Evolutionary conservation across 176 grass and related monocot genomes (phyloP).

Genomic region (Avena insularis): DNA sequence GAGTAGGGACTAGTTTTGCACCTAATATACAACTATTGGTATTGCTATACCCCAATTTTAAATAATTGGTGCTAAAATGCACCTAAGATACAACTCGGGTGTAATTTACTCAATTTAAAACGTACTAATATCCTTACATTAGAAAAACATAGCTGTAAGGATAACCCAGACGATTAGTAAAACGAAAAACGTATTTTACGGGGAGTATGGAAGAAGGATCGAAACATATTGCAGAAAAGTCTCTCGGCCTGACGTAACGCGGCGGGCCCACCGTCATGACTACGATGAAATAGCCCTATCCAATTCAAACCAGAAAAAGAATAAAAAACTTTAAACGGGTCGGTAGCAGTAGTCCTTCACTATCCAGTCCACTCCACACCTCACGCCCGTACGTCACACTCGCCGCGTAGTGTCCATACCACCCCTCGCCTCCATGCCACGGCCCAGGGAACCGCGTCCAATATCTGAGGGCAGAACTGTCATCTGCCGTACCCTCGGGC

Average conservation of each 20-base stretch:
- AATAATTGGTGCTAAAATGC: too few species aligned
- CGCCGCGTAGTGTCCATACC: not conserved
- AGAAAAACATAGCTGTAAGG: too few species aligned
- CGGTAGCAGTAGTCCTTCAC: constrained; percentile 31
- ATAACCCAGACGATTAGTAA: too few species aligned
- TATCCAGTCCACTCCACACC: constrained; percentile 38
- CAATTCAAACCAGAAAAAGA: not conserved
- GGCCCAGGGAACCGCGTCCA: not conserved
- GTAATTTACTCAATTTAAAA: too few species aligned
- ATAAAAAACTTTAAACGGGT: constrained; percentile 19
- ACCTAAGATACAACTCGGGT: too few species aligned
- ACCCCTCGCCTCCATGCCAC: accelerated
- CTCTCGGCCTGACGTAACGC: not conserved
- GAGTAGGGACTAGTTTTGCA: too few species aligned
- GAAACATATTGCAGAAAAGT: constrained; percentile 7
- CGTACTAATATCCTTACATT: too few species aligned
- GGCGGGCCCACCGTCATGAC: not conserved
- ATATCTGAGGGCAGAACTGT: accelerated
- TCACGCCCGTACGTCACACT: constrained; percentile 37
- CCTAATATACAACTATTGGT: too few species aligned
- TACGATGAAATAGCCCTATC: constrained; percentile 46
- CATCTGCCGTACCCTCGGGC: not conserved
- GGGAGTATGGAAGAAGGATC: not conserved
- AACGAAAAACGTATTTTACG: too few species aligned
- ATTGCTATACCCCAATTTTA: too few species aligned